Evolutionary conservation across 2,329 filamentous ascomycete genomes (phyloP), one percentile per base, ranked within the genome.

Genomic region (Sporothrix schenckii): DNA sequence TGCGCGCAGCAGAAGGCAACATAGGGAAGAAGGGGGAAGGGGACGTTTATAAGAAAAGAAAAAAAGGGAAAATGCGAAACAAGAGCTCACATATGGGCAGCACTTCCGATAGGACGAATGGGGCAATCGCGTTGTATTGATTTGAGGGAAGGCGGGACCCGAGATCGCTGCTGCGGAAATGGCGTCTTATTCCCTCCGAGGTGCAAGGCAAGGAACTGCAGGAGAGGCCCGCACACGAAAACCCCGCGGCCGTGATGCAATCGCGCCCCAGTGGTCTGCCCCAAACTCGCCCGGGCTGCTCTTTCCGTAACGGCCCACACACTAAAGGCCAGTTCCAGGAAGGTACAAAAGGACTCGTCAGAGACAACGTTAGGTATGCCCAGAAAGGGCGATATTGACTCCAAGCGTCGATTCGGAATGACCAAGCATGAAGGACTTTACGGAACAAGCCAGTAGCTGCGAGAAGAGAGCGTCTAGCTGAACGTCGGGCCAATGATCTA

Each of bases 211-310:
- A 52, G 19, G 44, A n/a, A 2, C n/a, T 16, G 9, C 58, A 27
- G 58, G 58, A 10, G 34, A 63, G 58, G 58, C 58, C 58, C 58
- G 58, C 58, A 47, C 39, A 63, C 10, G 50, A 27, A 44, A 50
- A 47, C 68, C 70, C 71, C 71, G 69, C 71, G 39, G 21, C 39
- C 58, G 67, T 71, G 69, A 69, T 71, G 69, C 66, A 68, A 72
- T 61, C 63, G 19, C 24, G 60, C 60, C 54, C 54, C 21, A 54
- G n/a, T 27, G 24, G 34, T 34, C 4, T 24, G 24, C 54, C 27
- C 54, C 30, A n/a, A 39, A 19, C 54, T 14, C 19, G 56, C 34
- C 54, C 56, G 56, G 56, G 56, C 10, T 41, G 56, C 56, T 24
- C 56, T 61, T 61, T 63, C 58, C 58, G 58, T 5, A 24, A 47